phyloP scores from a whole-genome alignment of 2,329 filamentous ascomycete species.

The Verticillium longisporum region DNA sequence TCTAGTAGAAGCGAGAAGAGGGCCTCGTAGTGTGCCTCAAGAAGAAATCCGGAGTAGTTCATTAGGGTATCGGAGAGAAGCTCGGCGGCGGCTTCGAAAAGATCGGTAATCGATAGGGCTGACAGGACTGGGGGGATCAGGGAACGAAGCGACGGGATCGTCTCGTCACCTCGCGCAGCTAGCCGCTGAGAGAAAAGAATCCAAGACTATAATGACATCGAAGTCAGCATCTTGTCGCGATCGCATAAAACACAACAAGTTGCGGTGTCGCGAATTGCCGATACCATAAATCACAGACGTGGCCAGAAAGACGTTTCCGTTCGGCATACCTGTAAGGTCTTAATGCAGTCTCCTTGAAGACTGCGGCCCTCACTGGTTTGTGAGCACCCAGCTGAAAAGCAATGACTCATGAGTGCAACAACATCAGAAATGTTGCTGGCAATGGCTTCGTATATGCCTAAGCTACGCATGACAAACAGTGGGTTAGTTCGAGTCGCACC shows the following conservation, averaged over 20 bases:
- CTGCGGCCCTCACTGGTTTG: constrained; percentile 15
- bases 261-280: neutral
- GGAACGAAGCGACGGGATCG: constrained; percentile 52
- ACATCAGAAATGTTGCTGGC: constrained; percentile 33
- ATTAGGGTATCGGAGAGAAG: constrained; percentile 58
- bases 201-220: constrained; percentile 50
- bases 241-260: too few relatives aligned
- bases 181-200: constrained; percentile 64
- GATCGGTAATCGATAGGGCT: constrained; percentile 50
- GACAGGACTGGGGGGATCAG: constrained; percentile 54
- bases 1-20: constrained; percentile 55
- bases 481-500: neutral
- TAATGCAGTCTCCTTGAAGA: constrained; percentile 48
- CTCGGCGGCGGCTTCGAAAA: constrained; percentile 56
- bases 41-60: constrained; percentile 59
- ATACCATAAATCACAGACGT: neutral
- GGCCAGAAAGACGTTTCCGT: neutral
- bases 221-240: neutral
- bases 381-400: constrained; percentile 21
- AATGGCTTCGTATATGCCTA: constrained; percentile 30
- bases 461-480: constrained; percentile 16
- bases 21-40: constrained; percentile 46
- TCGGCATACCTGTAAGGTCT: constrained; percentile 50
- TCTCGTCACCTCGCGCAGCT: constrained; percentile 47
- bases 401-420: constrained; percentile 29